Conservation (phyloP, 805 yeast species). For the Phaffomyces opuntiae region DNA sequence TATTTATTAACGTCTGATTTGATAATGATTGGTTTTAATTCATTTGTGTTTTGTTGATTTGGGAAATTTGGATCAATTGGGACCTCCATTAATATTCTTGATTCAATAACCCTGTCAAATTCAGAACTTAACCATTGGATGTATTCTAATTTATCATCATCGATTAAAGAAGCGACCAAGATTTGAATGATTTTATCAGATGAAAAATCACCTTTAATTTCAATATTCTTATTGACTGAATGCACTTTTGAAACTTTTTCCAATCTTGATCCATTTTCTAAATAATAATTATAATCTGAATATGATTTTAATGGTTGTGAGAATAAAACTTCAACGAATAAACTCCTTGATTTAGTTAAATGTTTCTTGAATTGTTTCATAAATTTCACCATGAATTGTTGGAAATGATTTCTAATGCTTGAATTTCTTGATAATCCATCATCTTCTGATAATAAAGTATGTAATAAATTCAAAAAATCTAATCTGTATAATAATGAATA, state of each 20-base stretch:
- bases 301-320: slow-evolving; percentile 29
- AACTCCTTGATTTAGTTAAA: slow-evolving; percentile 43
- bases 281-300: slow-evolving; percentile 40
- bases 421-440: slow-evolving; percentile 41
- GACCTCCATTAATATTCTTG: slow-evolving; percentile 3
- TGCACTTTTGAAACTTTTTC: neutral
- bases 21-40: slow-evolving; percentile 11
- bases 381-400: slow-evolving; percentile 57
- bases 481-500: slow-evolving; percentile 55
- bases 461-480: slow-evolving; percentile 60
- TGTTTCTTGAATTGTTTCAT: slow-evolving; percentile 50
- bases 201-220: slow-evolving; percentile 18
- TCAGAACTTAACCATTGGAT: slow-evolving; percentile 39
- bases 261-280: slow-evolving; percentile 49
- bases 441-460: slow-evolving; percentile 41
- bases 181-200: slow-evolving; percentile 44
- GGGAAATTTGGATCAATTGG: neutral
- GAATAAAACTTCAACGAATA: slow-evolving; percentile 60
- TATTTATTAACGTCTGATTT: slow-evolving; percentile 15
- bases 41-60: neutral
- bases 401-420: slow-evolving; percentile 49
- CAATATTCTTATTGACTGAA: neutral
- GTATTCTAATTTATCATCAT: slow-evolving; percentile 34
- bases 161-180: slow-evolving; percentile 41
- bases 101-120: slow-evolving; percentile 24